phyloP scores from a whole-genome alignment of 108 stramenopile species.

The Skeletonema marinoi region DNA sequence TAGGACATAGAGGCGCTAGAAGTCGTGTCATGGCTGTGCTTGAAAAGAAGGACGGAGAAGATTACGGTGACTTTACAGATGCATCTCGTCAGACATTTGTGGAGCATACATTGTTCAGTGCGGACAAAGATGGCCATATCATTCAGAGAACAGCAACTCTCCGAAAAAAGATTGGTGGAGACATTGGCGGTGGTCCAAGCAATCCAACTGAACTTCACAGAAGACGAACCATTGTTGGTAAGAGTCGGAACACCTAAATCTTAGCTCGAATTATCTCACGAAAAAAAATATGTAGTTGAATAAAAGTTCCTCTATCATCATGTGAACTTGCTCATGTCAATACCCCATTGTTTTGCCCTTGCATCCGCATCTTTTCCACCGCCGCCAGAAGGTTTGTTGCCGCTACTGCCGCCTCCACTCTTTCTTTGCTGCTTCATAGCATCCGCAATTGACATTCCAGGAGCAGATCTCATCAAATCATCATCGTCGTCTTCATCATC shows the following conservation, averaged over 20 bases:
- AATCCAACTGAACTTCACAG: constrained; percentile 47
- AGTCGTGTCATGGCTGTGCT: constrained; percentile 60
- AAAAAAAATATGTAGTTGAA: neutral
- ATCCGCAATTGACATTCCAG: constrained; percentile 59
- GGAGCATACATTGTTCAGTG: constrained; percentile 31
- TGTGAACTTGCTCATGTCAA: constrained; percentile 61
- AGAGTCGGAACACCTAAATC: constrained; percentile 37
- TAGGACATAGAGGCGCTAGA: constrained; percentile 68
- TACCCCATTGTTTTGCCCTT: constrained; percentile 63
- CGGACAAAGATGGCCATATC: constrained; percentile 23
- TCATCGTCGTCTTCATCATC: constrained; percentile 62
- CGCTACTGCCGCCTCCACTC: constrained; percentile 21
- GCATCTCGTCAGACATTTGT: constrained; percentile 45
- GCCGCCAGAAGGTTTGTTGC: constrained; percentile 14
- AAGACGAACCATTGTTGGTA: constrained; percentile 50
- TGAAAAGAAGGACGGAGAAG: constrained; percentile 44
- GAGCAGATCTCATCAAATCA: constrained; percentile 45
- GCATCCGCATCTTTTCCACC: constrained; percentile 32
- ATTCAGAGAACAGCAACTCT: constrained; percentile 15
- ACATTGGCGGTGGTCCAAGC: constrained; percentile 31
- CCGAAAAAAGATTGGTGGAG: constrained; percentile 33
- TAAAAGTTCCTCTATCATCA: neutral
- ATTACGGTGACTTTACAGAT: constrained; percentile 50
- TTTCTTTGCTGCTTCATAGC: constrained; percentile 44
- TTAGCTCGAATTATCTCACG: neutral